Evolutionary conservation across 179 eudicot genomes (phyloP).

Genomic region (Silene coronaria): DNA sequence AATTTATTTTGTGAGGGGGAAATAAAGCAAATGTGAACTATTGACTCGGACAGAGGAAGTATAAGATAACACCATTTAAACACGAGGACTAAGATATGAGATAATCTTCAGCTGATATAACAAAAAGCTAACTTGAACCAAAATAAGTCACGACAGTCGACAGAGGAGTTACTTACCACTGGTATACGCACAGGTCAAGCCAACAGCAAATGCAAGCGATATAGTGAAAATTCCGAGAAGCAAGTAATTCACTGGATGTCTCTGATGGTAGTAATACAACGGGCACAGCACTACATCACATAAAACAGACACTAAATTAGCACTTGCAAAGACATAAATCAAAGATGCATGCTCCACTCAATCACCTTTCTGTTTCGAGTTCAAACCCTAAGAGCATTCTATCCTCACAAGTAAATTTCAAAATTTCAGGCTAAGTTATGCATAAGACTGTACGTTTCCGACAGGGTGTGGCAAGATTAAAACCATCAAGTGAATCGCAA

Average conservation of each 20-base stretch:
- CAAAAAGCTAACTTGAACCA: not conserved
- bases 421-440: too few relatives aligned
- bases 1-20: too few relatives aligned
- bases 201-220: slow-evolving; percentile 60
- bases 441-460: too few relatives aligned
- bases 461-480: too few relatives aligned
- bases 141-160: not conserved
- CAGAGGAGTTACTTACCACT: slow-evolving; percentile 43
- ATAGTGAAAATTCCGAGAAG: slow-evolving; percentile 65
- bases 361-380: too few relatives aligned
- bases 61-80: not conserved
- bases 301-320: slow-evolving; percentile 6
- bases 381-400: too few relatives aligned
- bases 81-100: not conserved
- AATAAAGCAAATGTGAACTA: too few relatives aligned
- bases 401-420: too few relatives aligned
- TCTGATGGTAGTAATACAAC: slow-evolving; percentile 58
- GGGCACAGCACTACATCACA: slow-evolving; percentile 58
- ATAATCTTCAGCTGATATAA: not conserved
- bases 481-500: too few relatives aligned
- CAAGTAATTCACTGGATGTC: slow-evolving; percentile 63
- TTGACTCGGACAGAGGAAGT: too few relatives aligned
- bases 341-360: too few relatives aligned
- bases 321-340: not conserved
- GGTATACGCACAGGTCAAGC: slow-evolving; percentile 78